Evolutionary conservation across 1,284 basidiomycete genomes (phyloP).

Genomic region (Phlebopus sp.): DNA sequence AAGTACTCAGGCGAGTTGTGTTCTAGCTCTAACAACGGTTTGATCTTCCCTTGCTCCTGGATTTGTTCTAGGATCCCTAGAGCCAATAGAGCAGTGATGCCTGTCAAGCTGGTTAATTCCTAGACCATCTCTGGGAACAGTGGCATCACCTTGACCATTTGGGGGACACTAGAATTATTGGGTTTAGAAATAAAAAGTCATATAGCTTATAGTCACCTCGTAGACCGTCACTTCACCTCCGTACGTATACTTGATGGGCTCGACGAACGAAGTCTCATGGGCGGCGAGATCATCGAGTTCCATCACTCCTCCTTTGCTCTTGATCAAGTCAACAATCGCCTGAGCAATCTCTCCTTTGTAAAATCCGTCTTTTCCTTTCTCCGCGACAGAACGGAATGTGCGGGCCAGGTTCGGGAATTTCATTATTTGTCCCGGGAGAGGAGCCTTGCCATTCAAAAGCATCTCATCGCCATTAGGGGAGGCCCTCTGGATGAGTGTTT

Average conservation of each 20-base stretch:
- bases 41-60: conserved; percentile 70
- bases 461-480: conserved; percentile 83
- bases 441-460: conserved; percentile 79
- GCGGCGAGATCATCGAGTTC: conserved; percentile 82
- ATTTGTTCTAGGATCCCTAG: conserved; percentile 89
- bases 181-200: too few species aligned
- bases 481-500: conserved; percentile 74
- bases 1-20: conserved; percentile 90
- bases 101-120: conserved; percentile 31
- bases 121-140: neutral
- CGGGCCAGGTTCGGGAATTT: conserved; percentile 76
- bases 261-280: conserved; percentile 77
- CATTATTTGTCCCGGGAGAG: conserved; percentile 76
- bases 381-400: conserved; percentile 80
- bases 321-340: conserved; percentile 83
- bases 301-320: conserved; percentile 87
- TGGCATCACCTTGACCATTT: conserved; percentile 80
- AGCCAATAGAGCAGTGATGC: conserved; percentile 88
- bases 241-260: conserved; percentile 91
- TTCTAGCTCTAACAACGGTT: conserved; percentile 72
- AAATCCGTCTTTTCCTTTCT: conserved; percentile 85
- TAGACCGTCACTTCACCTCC: conserved; percentile 78
- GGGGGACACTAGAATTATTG: conserved; percentile 70
- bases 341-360: conserved; percentile 89
- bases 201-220: conserved; percentile 54